A percentile compares a stretch with the other conserved stretches of the same genome.
phyloP scores from a whole-genome alignment of 2,329 filamentous ascomycete genomes.

The Hysterium pulicare region DNA sequence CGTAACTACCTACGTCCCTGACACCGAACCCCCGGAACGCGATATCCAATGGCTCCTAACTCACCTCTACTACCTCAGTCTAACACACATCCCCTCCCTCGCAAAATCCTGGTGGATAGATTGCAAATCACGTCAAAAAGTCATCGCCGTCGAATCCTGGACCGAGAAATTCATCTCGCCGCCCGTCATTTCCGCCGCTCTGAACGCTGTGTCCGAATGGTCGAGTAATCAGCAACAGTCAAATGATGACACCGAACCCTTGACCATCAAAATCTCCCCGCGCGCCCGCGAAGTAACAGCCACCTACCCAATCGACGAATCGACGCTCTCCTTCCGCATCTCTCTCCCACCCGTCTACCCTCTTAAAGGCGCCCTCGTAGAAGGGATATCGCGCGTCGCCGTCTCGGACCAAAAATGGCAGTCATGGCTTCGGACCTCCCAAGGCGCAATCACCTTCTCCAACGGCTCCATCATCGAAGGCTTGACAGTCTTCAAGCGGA shows the following conservation, averaged over 20 bases:
- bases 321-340: conserved; percentile 78
- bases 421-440: conserved; percentile 81
- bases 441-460: conserved; percentile 91
- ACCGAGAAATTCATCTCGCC: conserved; percentile 80
- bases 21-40: conserved; percentile 61
- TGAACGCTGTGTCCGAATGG: conserved; percentile 70
- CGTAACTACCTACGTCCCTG: conserved; percentile 60
- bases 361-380: conserved; percentile 71
- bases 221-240: conserved; percentile 42
- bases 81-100: conserved; percentile 73
- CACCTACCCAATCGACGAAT: conserved; percentile 83
- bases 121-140: conserved; percentile 74
- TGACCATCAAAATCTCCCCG: conserved; percentile 68
- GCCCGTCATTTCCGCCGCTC: conserved; percentile 61
- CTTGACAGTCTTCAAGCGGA: conserved; percentile 77
- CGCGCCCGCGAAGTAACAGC: conserved; percentile 74
- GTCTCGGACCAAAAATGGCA: conserved; percentile 92
- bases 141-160: conserved; percentile 76
- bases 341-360: conserved; percentile 78
- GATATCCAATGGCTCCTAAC: conserved; percentile 80
- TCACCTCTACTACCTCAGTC: conserved; percentile 78
- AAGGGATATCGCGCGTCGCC: conserved; percentile 76
- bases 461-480: conserved; percentile 88
- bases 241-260: conserved; percentile 48
- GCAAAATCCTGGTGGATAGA: conserved; percentile 84